phyloP scores from a whole-genome alignment of 257 asterid species.

The Nicotiana paniculata region DNA sequence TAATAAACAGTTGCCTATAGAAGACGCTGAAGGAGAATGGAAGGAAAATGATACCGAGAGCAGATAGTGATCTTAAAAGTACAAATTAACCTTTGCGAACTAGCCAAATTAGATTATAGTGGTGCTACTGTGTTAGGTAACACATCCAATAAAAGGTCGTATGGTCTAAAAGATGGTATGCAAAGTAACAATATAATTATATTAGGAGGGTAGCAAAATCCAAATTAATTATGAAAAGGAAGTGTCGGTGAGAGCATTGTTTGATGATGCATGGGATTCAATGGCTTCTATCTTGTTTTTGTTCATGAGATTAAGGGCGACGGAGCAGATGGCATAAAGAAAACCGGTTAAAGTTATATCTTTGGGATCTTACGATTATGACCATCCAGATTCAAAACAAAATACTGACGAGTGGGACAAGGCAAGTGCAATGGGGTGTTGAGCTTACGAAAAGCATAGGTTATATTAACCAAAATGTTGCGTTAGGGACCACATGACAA shows the following conservation, averaged over 20 bases:
- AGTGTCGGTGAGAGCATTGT: not conserved
- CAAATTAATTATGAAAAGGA: not conserved
- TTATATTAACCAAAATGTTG: not conserved
- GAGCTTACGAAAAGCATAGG: not conserved
- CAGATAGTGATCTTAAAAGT: not conserved
- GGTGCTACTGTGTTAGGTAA: not conserved
- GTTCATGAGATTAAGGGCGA: not conserved
- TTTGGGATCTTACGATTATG: not conserved
- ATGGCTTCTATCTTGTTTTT: not conserved
- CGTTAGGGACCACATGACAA: not conserved
- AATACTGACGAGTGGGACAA: not conserved
- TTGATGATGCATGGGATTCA: not conserved
- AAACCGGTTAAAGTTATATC: not conserved
- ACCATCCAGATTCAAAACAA: not conserved
- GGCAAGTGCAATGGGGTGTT: not conserved
- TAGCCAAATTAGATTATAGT: not conserved
- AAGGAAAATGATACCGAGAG: not conserved
- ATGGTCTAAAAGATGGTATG: not conserved
- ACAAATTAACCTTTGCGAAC: not conserved
- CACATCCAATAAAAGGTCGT: not conserved
- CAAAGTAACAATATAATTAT: not conserved
- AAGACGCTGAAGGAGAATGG: not conserved
- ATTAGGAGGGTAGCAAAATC: not conserved
- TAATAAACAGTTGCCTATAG: not conserved
- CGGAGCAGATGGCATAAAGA: not conserved